phyloP scores from a whole-genome alignment of 2,329 filamentous ascomycete species.

The Coleophoma crateriformis region DNA sequence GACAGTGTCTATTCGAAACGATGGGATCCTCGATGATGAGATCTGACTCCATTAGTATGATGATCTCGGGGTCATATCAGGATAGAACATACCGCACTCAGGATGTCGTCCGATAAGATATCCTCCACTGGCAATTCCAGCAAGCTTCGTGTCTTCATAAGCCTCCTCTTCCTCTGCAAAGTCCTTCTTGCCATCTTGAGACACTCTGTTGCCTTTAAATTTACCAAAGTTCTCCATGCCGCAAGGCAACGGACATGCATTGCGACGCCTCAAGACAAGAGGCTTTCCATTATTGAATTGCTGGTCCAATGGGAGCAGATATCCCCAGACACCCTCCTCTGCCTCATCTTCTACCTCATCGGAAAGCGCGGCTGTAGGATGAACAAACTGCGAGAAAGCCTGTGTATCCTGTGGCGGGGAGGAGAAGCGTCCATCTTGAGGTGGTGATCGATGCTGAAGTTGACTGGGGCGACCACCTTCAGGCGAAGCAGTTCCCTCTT shows the following conservation, averaged over 20 bases:
- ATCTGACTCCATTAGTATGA: constrained; percentile 40
- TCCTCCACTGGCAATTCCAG: constrained; percentile 65
- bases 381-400: constrained; percentile 73
- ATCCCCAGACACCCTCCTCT: constrained; percentile 80
- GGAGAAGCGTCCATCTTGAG: constrained; percentile 35
- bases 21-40: constrained; percentile 70
- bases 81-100: constrained; percentile 70
- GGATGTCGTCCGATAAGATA: constrained; percentile 90
- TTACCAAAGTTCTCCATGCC: constrained; percentile 33
- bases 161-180: constrained; percentile 49
- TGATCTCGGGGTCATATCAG: constrained; percentile 1
- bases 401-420: constrained; percentile 73
- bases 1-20: constrained; percentile 81
- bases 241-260: constrained; percentile 59
- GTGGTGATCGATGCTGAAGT: constrained; percentile 33
- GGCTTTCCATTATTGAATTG: constrained; percentile 52
- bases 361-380: constrained; percentile 64
- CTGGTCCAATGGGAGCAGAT: constrained; percentile 75
- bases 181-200: constrained; percentile 36
- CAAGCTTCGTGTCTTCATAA: constrained; percentile 57
- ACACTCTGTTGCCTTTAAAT: constrained; percentile 30
- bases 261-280: constrained; percentile 71
- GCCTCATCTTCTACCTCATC: constrained; percentile 83
- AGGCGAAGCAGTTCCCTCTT: constrained; percentile 69
- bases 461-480: constrained; percentile 55